Percentiles rank a stretch among this genome's conserved stretches.
Evolutionary conservation across 768 basidiomycete genomes (phyloP).

Genomic region (Scleroderma citrinum): DNA sequence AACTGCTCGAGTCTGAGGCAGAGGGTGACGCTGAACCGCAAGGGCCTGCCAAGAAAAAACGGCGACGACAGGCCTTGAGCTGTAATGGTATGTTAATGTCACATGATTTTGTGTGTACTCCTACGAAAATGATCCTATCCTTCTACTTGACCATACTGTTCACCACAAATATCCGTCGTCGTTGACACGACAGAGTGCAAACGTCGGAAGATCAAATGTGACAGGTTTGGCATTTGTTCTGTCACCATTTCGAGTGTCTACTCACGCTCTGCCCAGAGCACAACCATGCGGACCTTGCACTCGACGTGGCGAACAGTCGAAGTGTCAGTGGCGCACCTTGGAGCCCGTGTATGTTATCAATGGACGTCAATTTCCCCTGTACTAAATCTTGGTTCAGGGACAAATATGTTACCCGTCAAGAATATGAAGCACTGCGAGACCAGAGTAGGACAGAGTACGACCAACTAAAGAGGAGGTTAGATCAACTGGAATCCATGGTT

Average conservation of each 20-base stretch:
- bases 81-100: conserved; percentile 61
- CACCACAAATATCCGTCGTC: neutral
- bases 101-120: conserved; percentile 16
- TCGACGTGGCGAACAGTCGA: conserved; percentile 71
- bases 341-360: conserved; percentile 74
- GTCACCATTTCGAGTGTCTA: conserved; percentile 2
- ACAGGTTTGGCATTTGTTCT: conserved; percentile 48
- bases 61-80: conserved; percentile 75
- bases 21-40: conserved; percentile 47
- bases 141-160: neutral
- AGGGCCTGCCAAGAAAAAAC: conserved; percentile 74
- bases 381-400: conserved; percentile 39
- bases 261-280: conserved; percentile 40
- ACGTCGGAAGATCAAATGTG: conserved; percentile 82
- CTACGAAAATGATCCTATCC: conserved; percentile 9
- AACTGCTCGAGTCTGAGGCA: conserved; percentile 47
- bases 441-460: conserved; percentile 36
- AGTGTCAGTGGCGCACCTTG: conserved; percentile 79
- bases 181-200: conserved; percentile 59
- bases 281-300: conserved; percentile 81
- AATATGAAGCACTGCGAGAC: conserved; percentile 69
- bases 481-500: conserved; percentile 53
- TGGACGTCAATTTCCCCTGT: conserved; percentile 41
- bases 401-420: conserved; percentile 73
- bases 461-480: conserved; percentile 61